phyloP scores from a whole-genome alignment of 2,329 filamentous ascomycete species.

The Aspergillus japonicus region DNA sequence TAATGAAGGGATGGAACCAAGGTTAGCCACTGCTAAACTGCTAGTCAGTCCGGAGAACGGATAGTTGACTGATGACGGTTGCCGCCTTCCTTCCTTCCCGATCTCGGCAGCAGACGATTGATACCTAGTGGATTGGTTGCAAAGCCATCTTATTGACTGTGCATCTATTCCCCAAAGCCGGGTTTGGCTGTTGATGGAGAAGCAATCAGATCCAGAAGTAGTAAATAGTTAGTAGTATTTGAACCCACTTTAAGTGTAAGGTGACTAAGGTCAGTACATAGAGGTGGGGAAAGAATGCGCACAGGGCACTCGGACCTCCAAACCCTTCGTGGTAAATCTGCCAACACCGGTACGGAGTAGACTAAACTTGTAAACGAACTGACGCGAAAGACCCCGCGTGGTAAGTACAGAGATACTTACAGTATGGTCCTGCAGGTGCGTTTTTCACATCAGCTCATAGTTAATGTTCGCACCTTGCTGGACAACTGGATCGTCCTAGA shows the following conservation, averaged over 20 bases:
- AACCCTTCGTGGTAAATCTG: neutral
- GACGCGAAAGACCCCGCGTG: no score
- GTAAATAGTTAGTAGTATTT: neutral
- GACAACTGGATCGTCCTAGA: conserved; percentile 2
- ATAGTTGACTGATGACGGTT: neutral
- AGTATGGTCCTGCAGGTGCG: neutral
- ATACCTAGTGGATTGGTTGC: neutral
- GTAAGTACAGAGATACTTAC: neutral
- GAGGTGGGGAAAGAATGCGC: conserved; percentile 7
- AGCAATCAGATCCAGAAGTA: neutral
- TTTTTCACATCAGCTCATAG: neutral
- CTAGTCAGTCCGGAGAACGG: neutral
- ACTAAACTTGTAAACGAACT: no score
- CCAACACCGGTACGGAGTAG: neutral
- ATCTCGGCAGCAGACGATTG: neutral
- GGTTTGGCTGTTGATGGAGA: neutral
- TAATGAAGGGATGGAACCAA: conserved; percentile 20
- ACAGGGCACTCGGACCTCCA: conserved; percentile 2
- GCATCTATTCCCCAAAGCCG: neutral
- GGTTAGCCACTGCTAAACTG: neutral
- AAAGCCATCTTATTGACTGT: neutral
- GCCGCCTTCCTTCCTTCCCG: neutral
- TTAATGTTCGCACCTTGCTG: neutral
- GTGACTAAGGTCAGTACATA: neutral
- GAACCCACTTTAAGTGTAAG: neutral